Evolutionary conservation across 345 rosid species (phyloP).

Genomic region (Eucalyptus rudis): DNA sequence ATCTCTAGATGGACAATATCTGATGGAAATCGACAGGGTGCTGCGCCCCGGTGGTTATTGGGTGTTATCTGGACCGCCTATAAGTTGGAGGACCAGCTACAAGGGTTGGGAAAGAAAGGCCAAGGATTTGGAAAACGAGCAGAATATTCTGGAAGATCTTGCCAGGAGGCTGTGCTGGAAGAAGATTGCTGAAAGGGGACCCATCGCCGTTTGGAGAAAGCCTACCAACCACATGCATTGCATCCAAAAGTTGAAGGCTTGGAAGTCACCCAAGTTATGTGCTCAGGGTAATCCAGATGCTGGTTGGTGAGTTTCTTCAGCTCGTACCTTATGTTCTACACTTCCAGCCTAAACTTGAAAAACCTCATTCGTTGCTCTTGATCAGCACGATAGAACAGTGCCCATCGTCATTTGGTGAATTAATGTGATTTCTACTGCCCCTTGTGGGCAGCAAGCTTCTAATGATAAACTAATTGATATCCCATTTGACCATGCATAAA

Average conservation of each 20-base stretch:
- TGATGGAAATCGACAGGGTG: slow-evolving; percentile 63
- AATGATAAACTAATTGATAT: background rate
- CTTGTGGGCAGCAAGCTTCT: background rate
- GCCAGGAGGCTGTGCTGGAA: slow-evolving; percentile 56
- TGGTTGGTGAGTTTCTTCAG: slow-evolving; percentile 32
- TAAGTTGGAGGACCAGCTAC: slow-evolving; percentile 24
- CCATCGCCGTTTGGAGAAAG: slow-evolving; percentile 54
- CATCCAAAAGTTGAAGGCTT: slow-evolving; percentile 14
- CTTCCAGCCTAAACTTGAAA: background rate
- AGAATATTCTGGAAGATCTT: slow-evolving; percentile 32
- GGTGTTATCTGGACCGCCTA: slow-evolving; percentile 68
- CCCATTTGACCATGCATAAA: background rate
- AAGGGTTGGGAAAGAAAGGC: slow-evolving; percentile 31
- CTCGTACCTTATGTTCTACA: background rate
- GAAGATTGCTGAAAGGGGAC: slow-evolving; percentile 40
- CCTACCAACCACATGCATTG: slow-evolving; percentile 50
- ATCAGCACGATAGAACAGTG: background rate
- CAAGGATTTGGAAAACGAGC: slow-evolving; percentile 34
- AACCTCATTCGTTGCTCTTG: background rate
- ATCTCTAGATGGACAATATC: slow-evolving; percentile 46
- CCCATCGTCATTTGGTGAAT: background rate
- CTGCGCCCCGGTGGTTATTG: slow-evolving; percentile 63
- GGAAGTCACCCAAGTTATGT: slow-evolving; percentile 28
- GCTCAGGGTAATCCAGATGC: slow-evolving; percentile 20
- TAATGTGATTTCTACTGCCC: background rate